Evolutionary conservation across 352 stramenopile genomes (phyloP), one percentile per base, ranked within the genome.

Genomic region (Globisporangium mamillatum): DNA sequence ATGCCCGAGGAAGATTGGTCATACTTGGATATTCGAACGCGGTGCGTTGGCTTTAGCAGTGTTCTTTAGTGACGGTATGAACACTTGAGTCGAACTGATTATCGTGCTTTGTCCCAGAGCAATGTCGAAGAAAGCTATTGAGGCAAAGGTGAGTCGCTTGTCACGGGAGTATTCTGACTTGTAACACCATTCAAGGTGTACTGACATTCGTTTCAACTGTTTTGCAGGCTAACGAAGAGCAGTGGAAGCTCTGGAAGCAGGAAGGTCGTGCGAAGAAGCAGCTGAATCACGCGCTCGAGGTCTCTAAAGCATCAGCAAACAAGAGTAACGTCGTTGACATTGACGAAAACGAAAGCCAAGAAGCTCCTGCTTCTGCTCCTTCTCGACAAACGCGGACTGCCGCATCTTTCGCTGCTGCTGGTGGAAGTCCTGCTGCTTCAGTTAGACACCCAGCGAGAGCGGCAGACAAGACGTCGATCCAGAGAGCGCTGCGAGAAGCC

Each of bases 1-100:
- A 66, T 93, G 53, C 89, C 87, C 0, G 84, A 94, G 36, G 82
- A 92, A 77, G 87, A 96, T 52, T 96, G 87, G 87, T 88, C 83
- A 6, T 96, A 89, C 54, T 73, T 96, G 64, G 86, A 92, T 56
- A 87, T 67, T 58, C 89, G 89, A 22, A 84, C 86, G 14, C 76
- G 88, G 75, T 92, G 68, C 27, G 72, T 24, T 52, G 18, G 18
- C 7, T 24, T 52, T 10, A 29, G 12, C 20, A 32, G 0, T 14
- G 25, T 4, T 54, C 4, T 7, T 57, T 22, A 5, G 18, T 52
- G 18, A 7, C 0, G 22, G 5, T 9, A 24, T 24, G 16, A 22
- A 50, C 18, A 22, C 16, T 9, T 2, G 18, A 24, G 18, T 7
- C 44, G 22, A 52, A 52, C 6, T 22, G 18, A 52, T 32, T 65